Conservation (phyloP, 306 rosid genomes). For the Biancaea sappan region DNA sequence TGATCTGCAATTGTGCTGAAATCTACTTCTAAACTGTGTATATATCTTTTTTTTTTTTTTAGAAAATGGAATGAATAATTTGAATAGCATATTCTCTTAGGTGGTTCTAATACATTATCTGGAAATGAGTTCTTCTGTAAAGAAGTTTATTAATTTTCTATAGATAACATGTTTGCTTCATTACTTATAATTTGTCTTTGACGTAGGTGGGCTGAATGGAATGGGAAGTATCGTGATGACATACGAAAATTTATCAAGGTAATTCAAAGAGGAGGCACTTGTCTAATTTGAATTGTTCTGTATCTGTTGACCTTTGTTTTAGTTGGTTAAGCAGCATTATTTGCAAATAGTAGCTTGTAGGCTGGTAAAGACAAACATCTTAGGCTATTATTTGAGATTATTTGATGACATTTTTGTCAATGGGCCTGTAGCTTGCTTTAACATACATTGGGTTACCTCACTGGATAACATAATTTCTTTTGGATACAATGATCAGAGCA, state of each 20-base stretch:
- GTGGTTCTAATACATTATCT: neutral
- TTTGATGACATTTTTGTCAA: neutral
- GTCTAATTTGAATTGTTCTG: neutral
- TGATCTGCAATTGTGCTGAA: slow-evolving; percentile 12
- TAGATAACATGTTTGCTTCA: slow-evolving; percentile 9
- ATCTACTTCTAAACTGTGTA: slow-evolving; percentile 10
- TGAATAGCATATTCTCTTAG: neutral
- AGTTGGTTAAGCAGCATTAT: slow-evolving; percentile 18
- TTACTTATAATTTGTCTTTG: slow-evolving; percentile 30
- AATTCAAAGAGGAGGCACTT: slow-evolving; percentile 29
- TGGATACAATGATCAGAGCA: neutral
- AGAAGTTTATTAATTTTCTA: slow-evolving; percentile 17
- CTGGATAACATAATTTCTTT: neutral
- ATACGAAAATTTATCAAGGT: slow-evolving; percentile 90
- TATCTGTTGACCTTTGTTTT: slow-evolving; percentile 20
- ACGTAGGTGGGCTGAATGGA: slow-evolving; percentile 99
- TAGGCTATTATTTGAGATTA: neutral
- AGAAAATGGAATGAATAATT: slow-evolving; percentile 9
- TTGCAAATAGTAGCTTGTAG: slow-evolving; percentile 11
- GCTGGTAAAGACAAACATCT: slow-evolving; percentile 9
- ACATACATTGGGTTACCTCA: neutral
- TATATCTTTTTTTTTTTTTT: slow-evolving; percentile 30
- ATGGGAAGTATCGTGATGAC: slow-evolving; percentile 92
- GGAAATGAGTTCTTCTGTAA: slow-evolving; percentile 2
- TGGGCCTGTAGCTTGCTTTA: neutral